Percentiles rank a stretch among this genome's conserved stretches.
phyloP scores from a whole-genome alignment of 164 flowering plant genomes.

The Akebia trifoliata region DNA sequence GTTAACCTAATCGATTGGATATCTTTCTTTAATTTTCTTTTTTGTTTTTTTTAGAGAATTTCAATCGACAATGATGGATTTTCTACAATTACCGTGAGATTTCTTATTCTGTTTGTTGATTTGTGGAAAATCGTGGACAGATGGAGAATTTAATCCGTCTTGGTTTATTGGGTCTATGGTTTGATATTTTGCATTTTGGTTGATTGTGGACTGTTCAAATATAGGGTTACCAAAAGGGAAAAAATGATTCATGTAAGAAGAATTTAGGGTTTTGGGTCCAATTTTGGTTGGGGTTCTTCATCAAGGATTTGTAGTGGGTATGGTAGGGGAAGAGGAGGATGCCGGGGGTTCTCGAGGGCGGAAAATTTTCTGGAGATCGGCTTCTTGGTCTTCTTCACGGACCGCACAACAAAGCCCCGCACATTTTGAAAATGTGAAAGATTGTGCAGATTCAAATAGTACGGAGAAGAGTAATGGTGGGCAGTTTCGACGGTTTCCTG shows the following conservation, averaged over 20 bases:
- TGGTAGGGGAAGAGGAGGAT: conserved; percentile 73
- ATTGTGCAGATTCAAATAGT: conserved; percentile 30
- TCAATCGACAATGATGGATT: background rate
- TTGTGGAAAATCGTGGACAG: background rate
- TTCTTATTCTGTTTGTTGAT: background rate
- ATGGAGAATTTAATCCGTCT: too few relatives aligned
- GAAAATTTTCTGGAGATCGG: conserved; percentile 67
- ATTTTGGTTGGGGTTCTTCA: background rate
- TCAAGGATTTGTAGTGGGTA: conserved; percentile 22
- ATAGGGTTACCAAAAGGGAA: background rate
- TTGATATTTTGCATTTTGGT: background rate
- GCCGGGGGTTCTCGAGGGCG: conserved; percentile 32
- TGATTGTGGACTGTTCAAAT: background rate
- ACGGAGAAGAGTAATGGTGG: conserved; percentile 21
- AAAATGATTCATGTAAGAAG: conserved; percentile 1
- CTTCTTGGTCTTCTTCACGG: conserved; percentile 77
- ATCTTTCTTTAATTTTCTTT: background rate
- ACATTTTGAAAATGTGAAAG: conserved; percentile 26
- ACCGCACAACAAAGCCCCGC: conserved; percentile 34
- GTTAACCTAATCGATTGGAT: background rate
- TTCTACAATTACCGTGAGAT: background rate
- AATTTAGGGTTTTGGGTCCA: conserved; percentile 1
- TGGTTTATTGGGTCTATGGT: background rate
- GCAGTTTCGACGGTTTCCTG: conserved; percentile 43
- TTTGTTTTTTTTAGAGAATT: background rate